Percentiles rank a stretch among this genome's conserved stretches.
Conservation (phyloP, 768 basidiomycete genomes). For the Cyclocybe cylindracea region DNA sequence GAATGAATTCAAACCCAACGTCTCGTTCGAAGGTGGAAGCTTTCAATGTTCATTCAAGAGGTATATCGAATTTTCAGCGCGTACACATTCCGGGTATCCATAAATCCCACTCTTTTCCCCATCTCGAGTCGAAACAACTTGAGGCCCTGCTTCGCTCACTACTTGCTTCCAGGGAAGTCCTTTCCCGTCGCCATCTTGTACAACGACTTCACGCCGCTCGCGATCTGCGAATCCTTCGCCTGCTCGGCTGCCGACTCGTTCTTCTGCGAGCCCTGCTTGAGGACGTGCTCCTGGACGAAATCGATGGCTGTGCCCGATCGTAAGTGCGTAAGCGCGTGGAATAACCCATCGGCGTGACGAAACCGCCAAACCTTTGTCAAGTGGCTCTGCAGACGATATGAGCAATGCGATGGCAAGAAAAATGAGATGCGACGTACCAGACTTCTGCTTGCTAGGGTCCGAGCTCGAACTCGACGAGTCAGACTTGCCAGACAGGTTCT, state of each 20-base stretch:
- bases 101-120: too few relatives aligned
- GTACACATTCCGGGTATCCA: too few relatives aligned
- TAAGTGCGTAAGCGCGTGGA: neutral
- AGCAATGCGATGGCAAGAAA: neutral
- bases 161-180: neutral
- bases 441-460: neutral
- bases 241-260: constrained; percentile 33
- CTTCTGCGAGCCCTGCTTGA: constrained; percentile 27
- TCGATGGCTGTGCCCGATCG: constrained; percentile 13
- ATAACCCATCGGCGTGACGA: neutral
- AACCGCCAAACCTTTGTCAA: constrained; percentile 7
- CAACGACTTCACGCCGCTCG: constrained; percentile 21
- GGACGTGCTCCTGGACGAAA: constrained; percentile 16
- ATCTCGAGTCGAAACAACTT: too few relatives aligned
- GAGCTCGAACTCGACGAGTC: neutral
- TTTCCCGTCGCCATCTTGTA: constrained; percentile 26
- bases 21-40: too few relatives aligned
- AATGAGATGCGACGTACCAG: neutral
- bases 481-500: neutral
- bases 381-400: neutral
- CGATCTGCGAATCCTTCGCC: constrained; percentile 29
- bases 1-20: too few relatives aligned
- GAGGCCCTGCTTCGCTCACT: too few relatives aligned
- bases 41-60: too few relatives aligned
- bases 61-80: too few relatives aligned